Percentiles rank a stretch among this genome's conserved stretches.
Conservation (phyloP, 305 asterid genomes). For the Solanum aculeatissimum region DNA sequence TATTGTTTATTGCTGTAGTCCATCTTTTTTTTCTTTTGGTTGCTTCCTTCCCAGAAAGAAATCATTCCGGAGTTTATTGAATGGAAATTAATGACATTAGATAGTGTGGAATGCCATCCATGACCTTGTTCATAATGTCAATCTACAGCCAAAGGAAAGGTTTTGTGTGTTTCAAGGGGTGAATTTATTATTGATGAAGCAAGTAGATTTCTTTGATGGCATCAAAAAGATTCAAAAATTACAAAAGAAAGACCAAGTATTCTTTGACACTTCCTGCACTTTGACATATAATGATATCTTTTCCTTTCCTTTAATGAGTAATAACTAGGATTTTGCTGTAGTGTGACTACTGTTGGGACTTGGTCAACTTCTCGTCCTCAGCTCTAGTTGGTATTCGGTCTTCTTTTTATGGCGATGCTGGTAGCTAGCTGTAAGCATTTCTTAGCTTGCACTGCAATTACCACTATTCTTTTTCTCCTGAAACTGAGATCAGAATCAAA, state of each 20-base stretch:
- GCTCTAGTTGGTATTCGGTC: neutral
- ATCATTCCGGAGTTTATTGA: neutral
- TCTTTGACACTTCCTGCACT: neutral
- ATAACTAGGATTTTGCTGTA: neutral
- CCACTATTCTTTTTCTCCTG: neutral
- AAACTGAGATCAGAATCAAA: neutral
- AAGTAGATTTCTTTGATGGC: neutral
- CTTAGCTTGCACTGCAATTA: neutral
- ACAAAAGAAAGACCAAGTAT: neutral
- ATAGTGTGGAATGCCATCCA: neutral
- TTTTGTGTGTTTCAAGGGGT: neutral
- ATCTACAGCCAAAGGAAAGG: neutral
- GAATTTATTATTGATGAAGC: neutral
- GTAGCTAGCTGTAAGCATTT: neutral
- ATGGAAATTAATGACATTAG: neutral
- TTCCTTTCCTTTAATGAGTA: neutral
- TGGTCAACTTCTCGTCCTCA: neutral
- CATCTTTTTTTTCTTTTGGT: neutral
- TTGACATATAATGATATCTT: neutral
- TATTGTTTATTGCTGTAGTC: neutral
- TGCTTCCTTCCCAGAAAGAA: neutral
- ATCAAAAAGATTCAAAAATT: neutral
- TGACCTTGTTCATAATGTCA: neutral
- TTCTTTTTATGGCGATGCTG: neutral
- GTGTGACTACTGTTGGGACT: neutral